Base-by-base conservation (phyloP, 441 rosid genomes). In the Biscutella laevigata region DNA sequence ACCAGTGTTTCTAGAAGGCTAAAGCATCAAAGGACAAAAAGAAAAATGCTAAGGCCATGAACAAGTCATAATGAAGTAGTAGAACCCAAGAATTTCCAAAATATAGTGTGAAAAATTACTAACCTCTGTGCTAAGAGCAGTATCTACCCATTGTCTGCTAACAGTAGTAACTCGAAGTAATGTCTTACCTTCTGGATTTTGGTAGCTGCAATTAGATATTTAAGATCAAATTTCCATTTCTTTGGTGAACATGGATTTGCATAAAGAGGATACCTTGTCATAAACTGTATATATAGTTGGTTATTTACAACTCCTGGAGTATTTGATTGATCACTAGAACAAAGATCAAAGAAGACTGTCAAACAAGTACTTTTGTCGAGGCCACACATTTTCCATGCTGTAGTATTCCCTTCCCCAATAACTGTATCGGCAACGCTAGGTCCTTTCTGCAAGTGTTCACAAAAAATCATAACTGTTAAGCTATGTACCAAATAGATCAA, bases 321-420 rank as follows among this genome's bases (percentile, higher is more conserved):
- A 76, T 57, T 81, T 56, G 91, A 67, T 50, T 72, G 77, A 50
- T 94, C 99, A 68, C 73, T 71, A 19, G 96, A 77, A 41, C 95
- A 80, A 57, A 94, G 78, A 77, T 94, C 99, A 67, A 94, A 94
- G 56, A 86, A 77, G 60, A 89, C 94, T 1, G 97, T 87, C 64
- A 86, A 74, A 74, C 91, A 94, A 55, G 95, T 86, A 73, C 94
- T 89, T 64, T 73, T 89, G 75, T 94, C 88, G 47, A 92, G 83
- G 55, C 99, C 97, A 71, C 99, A 89, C 96, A 94, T 74, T 70
- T 89, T 94, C 99, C 99, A 94, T 40, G 78, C 74, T 11, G 75
- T 70, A 37, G 96, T 86, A 67, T 88, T 88, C 17, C 99, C 99
- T 68, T 94, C 96, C 33, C 99, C 97, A 4, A 85, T 61, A 43